Percentiles rank a stretch among this genome's conserved stretches.
Evolutionary conservation across 2,329 filamentous ascomycete genomes (phyloP).

Genomic region (Ophiognomonia clavigignenti-juglandacearum): DNA sequence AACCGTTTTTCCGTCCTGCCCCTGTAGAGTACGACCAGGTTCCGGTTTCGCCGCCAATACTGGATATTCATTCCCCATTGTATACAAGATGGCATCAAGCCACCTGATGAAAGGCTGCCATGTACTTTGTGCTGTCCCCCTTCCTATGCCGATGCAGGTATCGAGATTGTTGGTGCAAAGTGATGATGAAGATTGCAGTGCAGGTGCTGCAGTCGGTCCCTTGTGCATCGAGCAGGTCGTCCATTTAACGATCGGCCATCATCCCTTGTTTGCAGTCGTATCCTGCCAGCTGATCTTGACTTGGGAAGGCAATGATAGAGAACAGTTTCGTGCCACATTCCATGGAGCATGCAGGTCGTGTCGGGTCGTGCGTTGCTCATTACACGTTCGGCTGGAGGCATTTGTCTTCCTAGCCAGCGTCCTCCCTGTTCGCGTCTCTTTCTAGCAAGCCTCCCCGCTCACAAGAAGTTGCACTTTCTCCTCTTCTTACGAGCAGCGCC

Average conservation of each 20-base stretch:
- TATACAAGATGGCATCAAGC: neutral
- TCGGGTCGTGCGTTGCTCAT: constrained; percentile 14
- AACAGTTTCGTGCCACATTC: constrained; percentile 4
- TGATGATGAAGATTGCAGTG: constrained; percentile 1
- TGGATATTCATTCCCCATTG: neutral
- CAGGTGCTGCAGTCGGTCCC: neutral
- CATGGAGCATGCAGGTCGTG: constrained; percentile 10
- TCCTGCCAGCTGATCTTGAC: neutral
- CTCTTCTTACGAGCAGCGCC: constrained; percentile 63
- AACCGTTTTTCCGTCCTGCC: neutral
- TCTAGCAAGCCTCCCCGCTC: constrained; percentile 27
- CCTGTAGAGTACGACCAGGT: constrained; percentile 3
- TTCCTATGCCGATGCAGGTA: constrained; percentile 10
- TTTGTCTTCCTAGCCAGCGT: neutral
- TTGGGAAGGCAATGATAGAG: neutral
- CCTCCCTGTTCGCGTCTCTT: neutral
- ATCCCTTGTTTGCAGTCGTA: neutral
- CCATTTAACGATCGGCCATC: too few relatives aligned
- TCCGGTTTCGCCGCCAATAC: constrained; percentile 2
- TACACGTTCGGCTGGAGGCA: constrained; percentile 1
- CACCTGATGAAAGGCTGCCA: neutral
- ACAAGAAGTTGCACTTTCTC: constrained; percentile 77
- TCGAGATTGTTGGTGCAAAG: constrained; percentile 5
- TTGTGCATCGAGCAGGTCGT: neutral
- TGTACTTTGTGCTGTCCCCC: neutral